phyloP scores from a whole-genome alignment of 2,329 filamentous ascomycete species.

The Diaporthe ampelina region DNA sequence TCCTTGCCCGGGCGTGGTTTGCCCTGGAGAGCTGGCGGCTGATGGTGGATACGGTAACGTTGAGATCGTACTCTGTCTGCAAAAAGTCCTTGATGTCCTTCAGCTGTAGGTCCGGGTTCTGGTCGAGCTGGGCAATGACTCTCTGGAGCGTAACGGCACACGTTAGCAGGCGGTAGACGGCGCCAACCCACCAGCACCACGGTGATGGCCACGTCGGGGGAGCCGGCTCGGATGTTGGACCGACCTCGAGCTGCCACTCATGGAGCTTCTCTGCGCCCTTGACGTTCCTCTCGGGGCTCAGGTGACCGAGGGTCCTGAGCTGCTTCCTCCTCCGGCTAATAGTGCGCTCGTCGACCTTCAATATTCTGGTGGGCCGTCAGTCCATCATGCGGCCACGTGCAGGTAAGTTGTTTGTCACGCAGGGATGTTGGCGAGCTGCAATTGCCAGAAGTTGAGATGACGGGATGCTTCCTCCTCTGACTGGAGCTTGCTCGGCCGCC shows the following conservation, averaged over 20 bases:
- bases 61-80: conserved; percentile 38
- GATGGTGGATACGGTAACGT: conserved; percentile 40
- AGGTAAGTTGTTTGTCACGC: neutral
- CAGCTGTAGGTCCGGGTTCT: conserved; percentile 38
- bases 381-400: neutral
- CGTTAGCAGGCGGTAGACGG: neutral
- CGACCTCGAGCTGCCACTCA: conserved; percentile 41
- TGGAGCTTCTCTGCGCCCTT: conserved; percentile 41
- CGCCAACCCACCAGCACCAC: neutral
- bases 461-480: neutral
- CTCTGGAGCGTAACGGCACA: conserved; percentile 28
- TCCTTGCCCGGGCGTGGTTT: conserved; percentile 34
- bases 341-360: conserved; percentile 41
- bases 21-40: conserved; percentile 40
- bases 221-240: conserved; percentile 5
- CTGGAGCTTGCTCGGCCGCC: too few species aligned
- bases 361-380: conserved; percentile 25
- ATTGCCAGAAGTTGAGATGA: neutral
- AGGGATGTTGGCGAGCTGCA: neutral
- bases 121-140: conserved; percentile 40
- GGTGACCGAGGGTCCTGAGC: conserved; percentile 39
- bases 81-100: conserved; percentile 40
- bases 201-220: neutral
- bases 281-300: conserved; percentile 39
- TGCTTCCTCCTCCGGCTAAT: conserved; percentile 39